Evolutionary conservation across 1,284 basidiomycete genomes (phyloP), one percentile per base, ranked within the genome.

Genomic region (Trametes hirsuta): DNA sequence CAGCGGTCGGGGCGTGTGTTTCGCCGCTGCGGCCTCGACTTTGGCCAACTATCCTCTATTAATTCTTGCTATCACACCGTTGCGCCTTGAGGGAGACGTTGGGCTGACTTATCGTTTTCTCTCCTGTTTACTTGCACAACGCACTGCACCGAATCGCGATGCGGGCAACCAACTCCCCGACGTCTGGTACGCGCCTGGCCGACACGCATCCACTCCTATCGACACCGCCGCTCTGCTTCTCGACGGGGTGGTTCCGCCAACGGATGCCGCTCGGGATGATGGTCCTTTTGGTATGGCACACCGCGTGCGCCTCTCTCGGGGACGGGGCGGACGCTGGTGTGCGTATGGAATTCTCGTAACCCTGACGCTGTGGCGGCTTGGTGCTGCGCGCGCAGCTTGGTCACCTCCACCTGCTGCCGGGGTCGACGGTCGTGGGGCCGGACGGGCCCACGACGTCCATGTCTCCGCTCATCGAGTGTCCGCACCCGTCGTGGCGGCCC

Each of bases 181-280:
- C 30, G 1, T 8, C 30, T 8, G 30, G 30, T 2, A 30, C 30
- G 30, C 30, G 30, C 30, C 30, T 8, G 30, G 8, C 30, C 30
- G 30, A 8, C 8, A 30, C 30, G 30, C 1, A 30, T 30, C 30
- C 30, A 8, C 30, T 30, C 30, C 30, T 8, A 30, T 30, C 30
- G 8, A 30, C 30, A 30, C 8, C 50, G 15, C 18, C 15, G 1
- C 8, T n/a, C 11, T 15, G 37, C 6, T 18, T 34, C n/a, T 34
- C 18, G 18, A 15, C 15, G 44, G 30, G 47, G 30, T 30, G 48
- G 2, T 59, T 51, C 47, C n/a, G 18, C 53, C n/a, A 55, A 52
- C 53, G 61, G 61, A 34, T 49, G 18, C 47, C 61, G 4, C 37
- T 62, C 45, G 61, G 61, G 35, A 18, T 49, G 8, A 46, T 41